Evolutionary conservation across 805 yeast species (phyloP), one percentile per base, ranked within the genome.

Genomic region (Lipomyces starkeyi): DNA sequence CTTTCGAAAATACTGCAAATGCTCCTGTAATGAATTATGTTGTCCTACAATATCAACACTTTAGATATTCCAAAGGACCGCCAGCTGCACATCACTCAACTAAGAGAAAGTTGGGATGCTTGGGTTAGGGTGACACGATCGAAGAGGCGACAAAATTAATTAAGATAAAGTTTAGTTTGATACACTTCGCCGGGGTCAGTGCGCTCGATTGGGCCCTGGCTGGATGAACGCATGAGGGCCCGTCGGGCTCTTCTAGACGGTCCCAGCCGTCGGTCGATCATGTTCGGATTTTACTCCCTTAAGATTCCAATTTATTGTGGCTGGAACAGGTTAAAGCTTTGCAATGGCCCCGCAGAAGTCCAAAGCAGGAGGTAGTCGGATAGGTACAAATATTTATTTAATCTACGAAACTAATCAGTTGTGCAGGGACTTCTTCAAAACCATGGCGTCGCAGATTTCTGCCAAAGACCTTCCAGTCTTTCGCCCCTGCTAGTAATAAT

Each of bases 371-470:
- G 49, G 49, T n/a, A n/a, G 22, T 17, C 20, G 22, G 49, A 43
- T 3, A 43, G 22, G 22, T 6, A 17, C 13, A 5, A 17, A 17
- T 35, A 43, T 17, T 13, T 17, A 6, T 17, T 40, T 11, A 17
- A 11, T 37, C 7, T 37, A 37, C 17, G 40, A 37, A 22, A n/a
- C 49, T 43, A n/a, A 43, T 17, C 20, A 43, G 0, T 14, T 17
- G 22, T 43, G 22, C 49, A 53, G 56, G 56, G 8, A 53, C 29
- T 4, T 13, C 34, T 25, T n/a, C 56, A 20, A 25, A 14, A 53
- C 56, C 56, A 53, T 53, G 56, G 56, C 34, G 34, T 6, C 56
- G 34, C 17, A n/a, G 56, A 29, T 53, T 53, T 25, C 34, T 53
- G 34, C 56, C 56, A 11, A 22, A 25, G 14, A 53, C 56, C 8